These are phyloP conservation scores for Sophora flavescens DNA, from an alignment of 306 rosid genomes.

Conservation along the genomic window DNA sequence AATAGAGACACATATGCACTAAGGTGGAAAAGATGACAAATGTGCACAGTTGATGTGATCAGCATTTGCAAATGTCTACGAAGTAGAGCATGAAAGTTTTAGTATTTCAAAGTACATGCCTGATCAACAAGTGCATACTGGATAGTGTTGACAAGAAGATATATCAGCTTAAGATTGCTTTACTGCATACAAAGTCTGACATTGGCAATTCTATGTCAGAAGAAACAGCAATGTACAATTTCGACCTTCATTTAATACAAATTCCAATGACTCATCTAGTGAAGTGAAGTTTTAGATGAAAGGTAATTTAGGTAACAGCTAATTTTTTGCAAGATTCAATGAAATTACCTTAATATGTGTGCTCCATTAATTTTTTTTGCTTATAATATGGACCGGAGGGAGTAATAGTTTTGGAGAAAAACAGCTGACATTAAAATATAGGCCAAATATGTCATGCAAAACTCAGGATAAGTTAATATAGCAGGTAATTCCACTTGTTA, in stretches of 20 bases:
- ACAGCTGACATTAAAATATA: not conserved
- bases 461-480: constrained; percentile 28
- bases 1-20: not conserved
- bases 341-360: too few species aligned
- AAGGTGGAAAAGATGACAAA: not conserved
- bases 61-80: not conserved
- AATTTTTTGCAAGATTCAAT: too few species aligned
- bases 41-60: constrained; percentile 2
- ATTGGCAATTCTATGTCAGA: constrained; percentile 17
- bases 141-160: not conserved
- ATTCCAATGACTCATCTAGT: too few species aligned
- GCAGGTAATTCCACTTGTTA: not conserved
- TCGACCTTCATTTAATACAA: too few species aligned
- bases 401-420: not conserved
- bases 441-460: not conserved
- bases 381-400: too few species aligned
- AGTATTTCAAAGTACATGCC: constrained; percentile 3
- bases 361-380: too few species aligned
- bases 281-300: too few species aligned
- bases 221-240: not conserved
- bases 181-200: not conserved
- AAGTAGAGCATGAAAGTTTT: not conserved
- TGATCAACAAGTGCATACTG: constrained; percentile 5
- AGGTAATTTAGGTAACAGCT: too few species aligned
- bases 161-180: not conserved